Base-by-base conservation (phyloP, 148 eudicot species). In the Rhododendron henanense region DNA sequence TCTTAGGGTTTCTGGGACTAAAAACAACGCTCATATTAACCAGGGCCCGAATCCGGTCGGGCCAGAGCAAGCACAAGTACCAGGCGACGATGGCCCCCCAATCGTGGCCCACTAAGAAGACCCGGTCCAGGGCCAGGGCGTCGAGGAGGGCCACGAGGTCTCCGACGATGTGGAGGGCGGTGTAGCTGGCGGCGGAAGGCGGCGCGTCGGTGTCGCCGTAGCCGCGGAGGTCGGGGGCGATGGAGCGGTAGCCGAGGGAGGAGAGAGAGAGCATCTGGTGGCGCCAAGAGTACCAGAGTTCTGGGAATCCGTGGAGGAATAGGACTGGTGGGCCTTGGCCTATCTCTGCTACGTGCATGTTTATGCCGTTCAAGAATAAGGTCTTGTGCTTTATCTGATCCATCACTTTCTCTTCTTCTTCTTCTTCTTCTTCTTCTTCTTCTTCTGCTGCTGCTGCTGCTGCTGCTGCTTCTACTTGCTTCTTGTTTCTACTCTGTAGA, bases 261-360 rank as follows among this genome's bases (percentile, higher is more conserved):
- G 94, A 87, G 48, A 93, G 86, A 35, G 84, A 81, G 14, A 91
- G 69, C 83, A 93, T 92, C 88, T 93, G 95, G 90, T 92, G 93
- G n/a, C 94, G 90, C 95, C 95, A 93, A 0, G 94, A 48, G 94
- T 92, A 92, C 95, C 95, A 93, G 39, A 93, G 91, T 51, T 93
- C 93, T 0, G 95, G 95, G 86, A 93, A 93, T 51, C 95, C 95
- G 81, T 93, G 95, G 48, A 93, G 81, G 88, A 94, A 91, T 23
- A 93, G 90, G 0, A 93, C 84, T 13, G 91, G 59, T 1, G 90
- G 93, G 23, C 90, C 92, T 14, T 84, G 71, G 7, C 93, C 93
- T 45, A 90, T 89, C 71, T 92, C 91, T 2, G 94, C 94, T 25
- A 89, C 85, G 89, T 89, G 91, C 75, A 89, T 85, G 33, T 85